These are phyloP conservation scores for Straminergon stramineum DNA, from an alignment of 225 moss, liverwort and hornwort genomes.

Conservation along the genomic window DNA sequence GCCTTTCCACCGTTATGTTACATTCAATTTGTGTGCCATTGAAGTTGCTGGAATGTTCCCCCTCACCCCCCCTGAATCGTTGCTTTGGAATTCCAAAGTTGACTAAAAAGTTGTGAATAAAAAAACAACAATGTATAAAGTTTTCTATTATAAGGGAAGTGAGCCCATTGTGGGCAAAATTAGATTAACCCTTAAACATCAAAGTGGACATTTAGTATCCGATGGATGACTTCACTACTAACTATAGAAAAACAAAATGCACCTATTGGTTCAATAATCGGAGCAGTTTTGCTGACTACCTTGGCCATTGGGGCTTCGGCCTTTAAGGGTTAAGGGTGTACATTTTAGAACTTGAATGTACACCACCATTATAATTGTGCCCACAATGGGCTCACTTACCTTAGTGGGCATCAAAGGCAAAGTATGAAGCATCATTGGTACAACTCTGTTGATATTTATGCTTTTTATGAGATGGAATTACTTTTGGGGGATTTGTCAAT, in stretches of 20 bases:
- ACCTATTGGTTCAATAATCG: too few species aligned
- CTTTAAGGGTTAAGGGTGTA: too few species aligned
- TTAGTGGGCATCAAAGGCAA: not conserved
- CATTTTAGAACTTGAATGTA: not conserved
- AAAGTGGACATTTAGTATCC: too few species aligned
- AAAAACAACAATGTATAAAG: not conserved
- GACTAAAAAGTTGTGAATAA: not conserved
- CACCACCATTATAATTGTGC: not conserved
- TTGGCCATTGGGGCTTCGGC: too few species aligned
- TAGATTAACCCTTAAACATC: too few species aligned
- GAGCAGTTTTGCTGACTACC: too few species aligned
- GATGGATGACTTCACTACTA: too few species aligned
- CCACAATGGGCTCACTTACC: not conserved
- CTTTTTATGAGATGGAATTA: not conserved
- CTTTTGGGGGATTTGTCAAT: not conserved
- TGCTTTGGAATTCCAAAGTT: not conserved
- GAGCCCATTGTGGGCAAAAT: not conserved
- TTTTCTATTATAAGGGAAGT: not conserved
- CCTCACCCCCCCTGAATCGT: not conserved
- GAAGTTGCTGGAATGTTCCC: not conserved
- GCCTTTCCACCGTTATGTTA: not conserved
- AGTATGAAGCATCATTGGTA: not conserved
- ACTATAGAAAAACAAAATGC: too few species aligned
- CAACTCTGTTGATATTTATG: fast-evolving
- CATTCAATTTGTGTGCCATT: not conserved